Evolutionary conservation across 345 rosid species (phyloP).

Genomic region (Gossypium arboreum): DNA sequence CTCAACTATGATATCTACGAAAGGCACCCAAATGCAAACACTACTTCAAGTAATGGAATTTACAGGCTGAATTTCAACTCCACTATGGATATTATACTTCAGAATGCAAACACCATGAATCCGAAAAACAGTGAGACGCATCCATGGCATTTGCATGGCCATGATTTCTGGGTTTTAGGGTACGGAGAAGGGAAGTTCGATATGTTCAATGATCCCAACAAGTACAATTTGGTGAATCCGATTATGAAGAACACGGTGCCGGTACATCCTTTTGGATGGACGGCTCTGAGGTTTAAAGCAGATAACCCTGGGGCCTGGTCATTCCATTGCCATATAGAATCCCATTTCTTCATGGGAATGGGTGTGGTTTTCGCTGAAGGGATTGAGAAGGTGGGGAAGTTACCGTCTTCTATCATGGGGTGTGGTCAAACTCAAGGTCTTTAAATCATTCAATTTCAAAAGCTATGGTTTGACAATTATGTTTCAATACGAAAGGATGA

Average conservation of each 20-base stretch:
- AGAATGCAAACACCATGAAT: constrained; percentile 54
- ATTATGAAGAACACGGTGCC: constrained; percentile 80
- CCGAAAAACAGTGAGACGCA: constrained; percentile 57
- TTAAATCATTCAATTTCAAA: too few species aligned
- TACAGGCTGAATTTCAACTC: constrained; percentile 47
- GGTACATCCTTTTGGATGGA: constrained; percentile 68
- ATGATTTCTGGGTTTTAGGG: constrained; percentile 79
- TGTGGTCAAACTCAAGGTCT: constrained; percentile 34
- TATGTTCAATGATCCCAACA: constrained; percentile 33
- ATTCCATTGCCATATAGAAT: constrained; percentile 74
- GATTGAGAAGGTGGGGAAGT: constrained; percentile 34
- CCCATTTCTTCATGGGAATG: constrained; percentile 77
- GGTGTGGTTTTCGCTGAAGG: constrained; percentile 59
- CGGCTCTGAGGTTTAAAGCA: constrained; percentile 56
- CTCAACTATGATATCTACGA: neutral
- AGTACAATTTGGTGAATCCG: constrained; percentile 56
- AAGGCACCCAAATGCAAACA: constrained; percentile 29
- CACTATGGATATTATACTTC: constrained; percentile 62
- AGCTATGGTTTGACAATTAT: too few species aligned
- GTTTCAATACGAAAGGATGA: too few species aligned
- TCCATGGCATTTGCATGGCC: constrained; percentile 85
- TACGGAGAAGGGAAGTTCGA: constrained; percentile 65
- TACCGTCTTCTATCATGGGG: constrained; percentile 63
- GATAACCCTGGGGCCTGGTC: constrained; percentile 73
- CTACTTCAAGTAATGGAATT: constrained; percentile 33